phyloP scores from a whole-genome alignment of 495 filamentous ascomycete genomes.

The Jackrogersella minutella region DNA sequence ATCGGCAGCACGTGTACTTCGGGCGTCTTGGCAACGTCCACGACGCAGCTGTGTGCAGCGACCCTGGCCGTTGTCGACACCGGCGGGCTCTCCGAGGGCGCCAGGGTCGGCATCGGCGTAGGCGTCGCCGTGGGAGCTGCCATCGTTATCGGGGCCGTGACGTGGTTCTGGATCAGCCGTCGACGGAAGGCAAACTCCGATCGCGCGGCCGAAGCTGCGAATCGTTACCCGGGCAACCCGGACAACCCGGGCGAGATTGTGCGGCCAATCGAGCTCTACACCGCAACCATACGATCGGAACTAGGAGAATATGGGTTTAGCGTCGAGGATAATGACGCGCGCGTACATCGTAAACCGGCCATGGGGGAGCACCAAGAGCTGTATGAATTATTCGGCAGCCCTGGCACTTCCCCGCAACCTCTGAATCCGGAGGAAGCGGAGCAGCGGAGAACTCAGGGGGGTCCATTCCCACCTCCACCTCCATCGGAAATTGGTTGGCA shows the following conservation, averaged over 20 bases:
- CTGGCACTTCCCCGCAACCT: conserved; percentile 12
- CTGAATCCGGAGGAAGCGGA: conserved; percentile 25
- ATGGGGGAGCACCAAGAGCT: not conserved
- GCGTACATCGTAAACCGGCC: not conserved
- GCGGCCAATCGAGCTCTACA: conserved; percentile 16
- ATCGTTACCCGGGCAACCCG: conserved; percentile 11
- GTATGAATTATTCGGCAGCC: conserved; percentile 25
- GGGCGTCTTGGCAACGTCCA: conserved; percentile 58
- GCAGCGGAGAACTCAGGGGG: not conserved
- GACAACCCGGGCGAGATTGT: conserved; percentile 14
- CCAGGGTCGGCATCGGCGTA: conserved; percentile 54
- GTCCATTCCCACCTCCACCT: conserved; percentile 7
- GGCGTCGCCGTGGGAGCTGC: conserved; percentile 51
- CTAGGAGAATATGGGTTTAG: not conserved
- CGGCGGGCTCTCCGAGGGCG: conserved; percentile 45
- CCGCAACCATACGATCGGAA: not conserved
- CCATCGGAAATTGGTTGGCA: not conserved
- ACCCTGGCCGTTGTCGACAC: conserved; percentile 20
- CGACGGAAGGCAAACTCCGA: conserved; percentile 36
- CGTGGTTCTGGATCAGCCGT: conserved; percentile 48
- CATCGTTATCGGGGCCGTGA: conserved; percentile 47
- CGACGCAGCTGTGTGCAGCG: conserved; percentile 37
- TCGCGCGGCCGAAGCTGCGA: not conserved
- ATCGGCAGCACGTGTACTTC: conserved; percentile 72
- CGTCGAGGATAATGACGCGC: not conserved